phyloP scores from a whole-genome alignment of 768 basidiomycete genomes.

The Leccinum incarnatum region DNA sequence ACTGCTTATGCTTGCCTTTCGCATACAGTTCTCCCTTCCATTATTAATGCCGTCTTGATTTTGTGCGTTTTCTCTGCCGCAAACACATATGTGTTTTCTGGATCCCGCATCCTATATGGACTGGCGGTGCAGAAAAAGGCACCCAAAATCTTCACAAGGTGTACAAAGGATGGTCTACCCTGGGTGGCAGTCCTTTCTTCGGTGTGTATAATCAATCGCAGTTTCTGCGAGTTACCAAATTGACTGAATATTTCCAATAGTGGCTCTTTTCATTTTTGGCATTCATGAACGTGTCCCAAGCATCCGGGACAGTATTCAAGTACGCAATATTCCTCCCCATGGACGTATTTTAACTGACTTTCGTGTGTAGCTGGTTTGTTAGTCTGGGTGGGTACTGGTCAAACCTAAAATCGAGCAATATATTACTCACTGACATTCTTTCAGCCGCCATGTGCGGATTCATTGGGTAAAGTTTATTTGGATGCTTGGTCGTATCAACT shows the following conservation, averaged over 20 bases:
- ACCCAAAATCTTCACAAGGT: conserved; percentile 46
- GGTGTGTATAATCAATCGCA: conserved; percentile 17
- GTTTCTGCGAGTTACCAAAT: conserved; percentile 16
- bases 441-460: conserved; percentile 60
- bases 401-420: neutral
- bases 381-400: conserved; percentile 45
- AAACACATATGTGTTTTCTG: conserved; percentile 43
- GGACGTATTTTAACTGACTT: conserved; percentile 21
- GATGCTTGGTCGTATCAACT: conserved; percentile 34
- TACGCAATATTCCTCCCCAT: conserved; percentile 2
- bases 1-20: neutral
- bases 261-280: conserved; percentile 47
- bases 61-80: conserved; percentile 72
- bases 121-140: conserved; percentile 50
- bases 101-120: conserved; percentile 43
- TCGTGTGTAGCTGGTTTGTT: conserved; percentile 57
- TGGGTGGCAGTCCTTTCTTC: conserved; percentile 33
- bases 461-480: conserved; percentile 32
- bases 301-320: conserved; percentile 41
- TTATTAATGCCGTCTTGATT: conserved; percentile 73
- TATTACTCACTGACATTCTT: neutral
- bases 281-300: conserved; percentile 65
- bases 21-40: conserved; percentile 50
- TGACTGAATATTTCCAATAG: conserved; percentile 3
- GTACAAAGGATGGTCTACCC: conserved; percentile 52